Evolutionary conservation across 257 asterid species (phyloP).

Genomic region (Solanum chaucha): DNA sequence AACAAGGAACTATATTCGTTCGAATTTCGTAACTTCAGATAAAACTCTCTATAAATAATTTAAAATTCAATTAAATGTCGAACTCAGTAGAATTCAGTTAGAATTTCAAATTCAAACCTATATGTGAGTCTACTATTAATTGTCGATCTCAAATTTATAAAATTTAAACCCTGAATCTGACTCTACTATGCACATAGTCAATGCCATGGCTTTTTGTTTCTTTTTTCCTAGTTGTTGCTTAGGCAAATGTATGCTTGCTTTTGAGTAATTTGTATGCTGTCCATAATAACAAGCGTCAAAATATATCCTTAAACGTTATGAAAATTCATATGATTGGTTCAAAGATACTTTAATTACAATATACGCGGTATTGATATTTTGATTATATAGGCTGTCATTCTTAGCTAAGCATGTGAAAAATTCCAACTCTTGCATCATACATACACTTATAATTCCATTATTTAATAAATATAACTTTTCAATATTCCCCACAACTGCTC

Average conservation of each 20-base stretch:
- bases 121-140: not conserved
- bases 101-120: too few relatives aligned
- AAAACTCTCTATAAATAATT: not conserved
- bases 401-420: not conserved
- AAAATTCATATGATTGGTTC: not conserved
- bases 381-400: not conserved
- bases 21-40: accelerated
- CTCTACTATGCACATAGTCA: not conserved
- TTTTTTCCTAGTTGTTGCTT: not conserved
- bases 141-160: not conserved
- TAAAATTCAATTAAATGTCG: not conserved
- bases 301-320: not conserved
- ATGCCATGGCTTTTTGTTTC: not conserved
- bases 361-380: not conserved
- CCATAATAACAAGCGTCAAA: not conserved
- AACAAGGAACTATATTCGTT: not conserved
- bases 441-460: not conserved
- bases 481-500: slow-evolving; percentile 26
- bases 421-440: not conserved
- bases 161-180: not conserved
- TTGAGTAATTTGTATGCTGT: not conserved
- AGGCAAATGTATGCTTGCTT: not conserved
- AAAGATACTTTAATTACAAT: not conserved
- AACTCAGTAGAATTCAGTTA: too few relatives aligned
- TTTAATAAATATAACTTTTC: not conserved